These are phyloP conservation scores for Euphorbia corollata DNA, from an alignment of 441 rosid genomes.

Conservation along the genomic window DNA sequence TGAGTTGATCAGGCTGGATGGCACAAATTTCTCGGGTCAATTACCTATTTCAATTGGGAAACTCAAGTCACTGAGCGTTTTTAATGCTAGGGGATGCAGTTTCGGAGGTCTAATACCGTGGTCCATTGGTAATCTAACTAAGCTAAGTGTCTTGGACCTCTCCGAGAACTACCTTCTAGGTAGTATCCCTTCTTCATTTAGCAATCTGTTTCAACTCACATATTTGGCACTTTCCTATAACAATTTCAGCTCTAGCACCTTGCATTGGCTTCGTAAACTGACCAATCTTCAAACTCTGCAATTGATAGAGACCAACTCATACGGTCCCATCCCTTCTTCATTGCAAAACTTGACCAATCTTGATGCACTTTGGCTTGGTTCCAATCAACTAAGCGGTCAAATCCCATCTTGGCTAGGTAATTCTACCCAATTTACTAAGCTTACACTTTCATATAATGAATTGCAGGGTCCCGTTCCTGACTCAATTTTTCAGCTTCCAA, in stretches of 20 bases:
- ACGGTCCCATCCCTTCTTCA: slow-evolving; percentile 17
- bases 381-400: slow-evolving; percentile 32
- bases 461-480: slow-evolving; percentile 28
- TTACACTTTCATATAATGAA: neutral
- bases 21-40: neutral
- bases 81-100: neutral
- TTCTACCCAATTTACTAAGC: neutral
- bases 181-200: slow-evolving; percentile 29
- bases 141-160: neutral
- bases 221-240: neutral
- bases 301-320: neutral
- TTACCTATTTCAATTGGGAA: slow-evolving; percentile 15
- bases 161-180: neutral
- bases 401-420: slow-evolving; percentile 33
- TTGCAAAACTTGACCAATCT: slow-evolving; percentile 20
- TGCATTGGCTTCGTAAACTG: slow-evolving; percentile 9
- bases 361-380: neutral
- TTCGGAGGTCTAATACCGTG: slow-evolving; percentile 14
- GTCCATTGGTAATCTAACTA: slow-evolving; percentile 4
- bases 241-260: neutral
- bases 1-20: neutral
- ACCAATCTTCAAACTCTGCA: slow-evolving; percentile 3
- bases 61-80: neutral
- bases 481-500: slow-evolving; percentile 26
- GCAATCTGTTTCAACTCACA: slow-evolving; percentile 22